Evolutionary conservation across 768 basidiomycete species (phyloP), one percentile per base, ranked within the genome.

Genomic region (Aureoboletus auriporus): DNA sequence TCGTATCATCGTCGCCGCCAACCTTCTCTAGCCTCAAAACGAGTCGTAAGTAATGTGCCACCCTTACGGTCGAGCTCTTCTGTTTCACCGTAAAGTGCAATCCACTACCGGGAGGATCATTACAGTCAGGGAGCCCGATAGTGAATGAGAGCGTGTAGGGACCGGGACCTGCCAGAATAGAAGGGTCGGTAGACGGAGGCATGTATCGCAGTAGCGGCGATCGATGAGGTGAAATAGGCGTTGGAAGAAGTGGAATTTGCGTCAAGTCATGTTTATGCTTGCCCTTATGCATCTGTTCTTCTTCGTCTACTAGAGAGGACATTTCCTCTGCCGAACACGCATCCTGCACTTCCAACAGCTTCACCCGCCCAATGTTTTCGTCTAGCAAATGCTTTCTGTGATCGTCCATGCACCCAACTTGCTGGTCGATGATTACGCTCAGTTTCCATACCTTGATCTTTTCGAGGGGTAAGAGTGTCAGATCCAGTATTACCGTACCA

Each of bases 401-500:
- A 33, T 34, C 46, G 16, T 50, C 51, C 7, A 46, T 6, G 38
- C 56, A 59, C 10, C 20, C 50, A 11, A 66, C 27, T 4, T 29
- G 46, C 41, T 66, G 90, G 75, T 97, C 94, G 35, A 99, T 73
- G 6, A 76, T 67, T 3, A 89, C 77, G 2, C 78, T 75, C 8
- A 98, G 54, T 23, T 83, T 75, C 69, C 91, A 83, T 7, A 99
- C 75, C 66, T 86, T 90, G 63, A 93, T 71, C 66, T 98, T 97
- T 33, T 83, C 75, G 45, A 95, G 66, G 2, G 96, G 96, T 74
- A 93, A 79, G 42, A 99, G 70, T 0, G 86, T 84, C 36, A 98
- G 73, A 14, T 80, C 79, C 14, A 98, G 70, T 0, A 87, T 87
- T 51, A 96, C 77, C 4, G 76, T 76, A 16, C 92, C 89, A 14